Base-by-base conservation (phyloP, 768 basidiomycete species). In the Boletus rex-veris region DNA sequence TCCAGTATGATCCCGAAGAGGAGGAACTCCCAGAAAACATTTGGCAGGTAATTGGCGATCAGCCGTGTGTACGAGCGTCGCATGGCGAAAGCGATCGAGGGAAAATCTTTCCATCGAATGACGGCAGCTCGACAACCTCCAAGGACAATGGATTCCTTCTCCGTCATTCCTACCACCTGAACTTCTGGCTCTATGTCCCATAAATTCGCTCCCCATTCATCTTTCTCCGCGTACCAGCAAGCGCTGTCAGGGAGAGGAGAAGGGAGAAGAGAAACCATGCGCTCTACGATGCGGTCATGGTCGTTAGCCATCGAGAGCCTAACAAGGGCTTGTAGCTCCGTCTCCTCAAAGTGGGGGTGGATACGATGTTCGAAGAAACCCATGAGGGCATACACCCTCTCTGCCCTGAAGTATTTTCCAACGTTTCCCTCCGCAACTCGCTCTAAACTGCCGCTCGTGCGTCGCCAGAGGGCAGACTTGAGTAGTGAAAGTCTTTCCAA, bases 371-470 rank as follows among this genome's bases (percentile, higher is more conserved):
- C 53, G 19, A 69, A 66, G 41, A 69, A 65, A 3, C 59, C 58
- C 67, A 64, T 65, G 0, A 69, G 56, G 10, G 64, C 55, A 7
- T 64, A 67, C 36, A 69, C 64, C 24, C 52, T 67, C 24, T 65
- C 66, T 38, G 60, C 57, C 39, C 38, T 44, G 44, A 54, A 59
- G 48, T 21, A 8, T 7, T 24, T 26, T 26, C 28, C 1, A 30
- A 38, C n/a, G 3, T n/a, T 38, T 26, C 19, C 39, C 5, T 7
- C 15, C 28, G 14, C 35, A 10, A 53, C 38, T 12, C 1, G 19
- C 16, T 50, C 19, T 1, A 51, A 15, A 5, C 7, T 14, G 1
- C 39, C 10, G 11, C 59, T 64, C 38, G 15, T 61, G 39, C 64
- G 51, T 26, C 52, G 50, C 67, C 67, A 69, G 28, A 66, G 51